Conservation (phyloP, 306 rosid genomes). For the Lathyrus oleraceus region DNA sequence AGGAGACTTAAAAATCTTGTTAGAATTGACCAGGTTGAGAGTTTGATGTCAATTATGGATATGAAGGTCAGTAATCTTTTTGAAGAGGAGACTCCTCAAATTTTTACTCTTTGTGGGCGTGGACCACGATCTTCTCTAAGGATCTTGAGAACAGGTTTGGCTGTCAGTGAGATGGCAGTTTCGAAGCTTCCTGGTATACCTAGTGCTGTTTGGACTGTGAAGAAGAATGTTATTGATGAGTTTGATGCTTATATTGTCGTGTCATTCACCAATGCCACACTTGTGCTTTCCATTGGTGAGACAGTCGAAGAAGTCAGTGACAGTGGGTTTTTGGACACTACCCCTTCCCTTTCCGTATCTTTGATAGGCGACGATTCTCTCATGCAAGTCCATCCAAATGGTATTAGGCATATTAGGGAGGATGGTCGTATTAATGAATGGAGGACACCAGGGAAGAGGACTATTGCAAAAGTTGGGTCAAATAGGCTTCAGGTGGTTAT, state of each 20-base stretch:
- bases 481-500: slow-evolving; percentile 95
- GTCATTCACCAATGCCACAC: slow-evolving; percentile 89
- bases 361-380: slow-evolving; percentile 98
- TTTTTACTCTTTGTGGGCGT: slow-evolving; percentile 91
- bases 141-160: slow-evolving; percentile 93
- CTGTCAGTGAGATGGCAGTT: slow-evolving; percentile 99
- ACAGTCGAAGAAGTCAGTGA: slow-evolving; percentile 96
- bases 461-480: slow-evolving; percentile 83
- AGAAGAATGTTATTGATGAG: slow-evolving; percentile 86
- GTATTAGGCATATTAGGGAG: slow-evolving; percentile 99
- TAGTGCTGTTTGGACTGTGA: slow-evolving; percentile 98
- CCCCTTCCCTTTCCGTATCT: slow-evolving; percentile 93
- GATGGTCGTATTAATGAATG: slow-evolving; percentile 96
- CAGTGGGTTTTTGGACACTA: slow-evolving; percentile 94
- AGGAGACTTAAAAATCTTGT: slow-evolving; percentile 87
- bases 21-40: slow-evolving; percentile 92
- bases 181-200: slow-evolving; percentile 95
- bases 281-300: slow-evolving; percentile 98
- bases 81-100: slow-evolving; percentile 96
- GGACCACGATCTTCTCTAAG: slow-evolving; percentile 97
- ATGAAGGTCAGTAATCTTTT: slow-evolving; percentile 87
- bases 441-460: slow-evolving; percentile 98
- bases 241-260: slow-evolving; percentile 96
- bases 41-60: slow-evolving; percentile 91
- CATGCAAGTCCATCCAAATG: slow-evolving; percentile 99